Conservation (phyloP, 108 stramenopile species). For the Nitzschia sp. region DNA sequence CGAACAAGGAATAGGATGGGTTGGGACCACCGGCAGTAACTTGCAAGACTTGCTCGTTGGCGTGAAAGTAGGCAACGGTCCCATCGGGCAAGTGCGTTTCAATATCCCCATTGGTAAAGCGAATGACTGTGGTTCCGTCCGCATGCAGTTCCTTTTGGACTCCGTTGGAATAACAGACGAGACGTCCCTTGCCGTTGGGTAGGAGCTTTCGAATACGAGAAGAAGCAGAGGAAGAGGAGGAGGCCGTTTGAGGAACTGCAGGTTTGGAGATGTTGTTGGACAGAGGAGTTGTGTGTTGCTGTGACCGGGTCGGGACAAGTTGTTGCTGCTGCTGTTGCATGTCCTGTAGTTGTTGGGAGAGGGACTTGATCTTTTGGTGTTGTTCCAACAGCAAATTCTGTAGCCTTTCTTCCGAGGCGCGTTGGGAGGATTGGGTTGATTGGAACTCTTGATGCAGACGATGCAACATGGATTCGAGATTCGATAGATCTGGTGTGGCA, state of each 20-base stretch:
- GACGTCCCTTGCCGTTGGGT: slow-evolving; percentile 24
- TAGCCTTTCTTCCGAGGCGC: slow-evolving; percentile 18
- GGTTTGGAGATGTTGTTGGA: neutral
- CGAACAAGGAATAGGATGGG: slow-evolving; percentile 36
- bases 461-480: slow-evolving; percentile 29
- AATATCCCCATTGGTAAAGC: slow-evolving; percentile 80
- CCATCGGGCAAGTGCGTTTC: slow-evolving; percentile 38
- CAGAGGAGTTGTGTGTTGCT: slow-evolving; percentile 6
- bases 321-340: slow-evolving; percentile 7
- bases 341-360: slow-evolving; percentile 17
- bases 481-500: slow-evolving; percentile 13
- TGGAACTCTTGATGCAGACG: slow-evolving; percentile 29
- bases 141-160: slow-evolving; percentile 50
- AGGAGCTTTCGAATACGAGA: slow-evolving; percentile 17
- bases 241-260: neutral
- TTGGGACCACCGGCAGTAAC: slow-evolving; percentile 31
- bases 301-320: neutral
- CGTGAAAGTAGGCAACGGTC: slow-evolving; percentile 40
- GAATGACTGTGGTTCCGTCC: slow-evolving; percentile 61
- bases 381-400: slow-evolving; percentile 29
- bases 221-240: slow-evolving; percentile 15
- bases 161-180: slow-evolving; percentile 59
- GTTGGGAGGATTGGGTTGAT: slow-evolving; percentile 1
- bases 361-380: slow-evolving; percentile 18
- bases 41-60: slow-evolving; percentile 36